These are phyloP conservation scores for peach (Prunus persica) DNA, from an alignment of 306 rosid species.

Conservation along the genomic window DNA sequence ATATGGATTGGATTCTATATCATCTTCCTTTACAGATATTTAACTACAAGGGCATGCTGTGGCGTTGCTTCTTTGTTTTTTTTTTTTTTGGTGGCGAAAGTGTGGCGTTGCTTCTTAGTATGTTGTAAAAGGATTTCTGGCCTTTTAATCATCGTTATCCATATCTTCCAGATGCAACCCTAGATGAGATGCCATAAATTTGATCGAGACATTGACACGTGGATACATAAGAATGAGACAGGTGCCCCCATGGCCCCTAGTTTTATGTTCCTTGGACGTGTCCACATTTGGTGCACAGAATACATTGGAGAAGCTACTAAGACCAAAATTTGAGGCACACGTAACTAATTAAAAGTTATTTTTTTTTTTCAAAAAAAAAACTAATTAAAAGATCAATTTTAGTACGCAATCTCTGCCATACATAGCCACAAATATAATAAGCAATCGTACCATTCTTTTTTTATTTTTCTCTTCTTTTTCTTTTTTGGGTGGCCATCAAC, in stretches of 20 bases:
- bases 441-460: not conserved
- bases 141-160: slow-evolving; percentile 7
- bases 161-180: not conserved
- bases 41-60: not conserved
- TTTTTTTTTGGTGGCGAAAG: too few relatives aligned
- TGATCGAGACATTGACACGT: not conserved
- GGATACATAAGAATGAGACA: not conserved
- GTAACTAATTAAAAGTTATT: too few relatives aligned
- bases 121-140: not conserved
- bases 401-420: not conserved
- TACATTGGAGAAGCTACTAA: not conserved
- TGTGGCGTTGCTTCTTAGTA: slow-evolving; percentile 13
- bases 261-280: not conserved
- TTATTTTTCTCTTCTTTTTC: too few relatives aligned
- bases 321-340: not conserved
- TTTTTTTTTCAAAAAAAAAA: not conserved
- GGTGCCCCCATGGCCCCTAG: not conserved
- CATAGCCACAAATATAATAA: not conserved
- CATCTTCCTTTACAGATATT: not conserved
- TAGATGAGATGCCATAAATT: not conserved
- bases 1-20: not conserved
- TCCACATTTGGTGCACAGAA: slow-evolving; percentile 6
- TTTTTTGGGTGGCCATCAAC: not conserved
- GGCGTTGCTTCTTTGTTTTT: not conserved
- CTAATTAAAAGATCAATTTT: not conserved